Evolutionary conservation across 1,284 basidiomycete genomes (phyloP), one percentile per base, ranked within the genome.

Genomic region (Pholiota adiposa): DNA sequence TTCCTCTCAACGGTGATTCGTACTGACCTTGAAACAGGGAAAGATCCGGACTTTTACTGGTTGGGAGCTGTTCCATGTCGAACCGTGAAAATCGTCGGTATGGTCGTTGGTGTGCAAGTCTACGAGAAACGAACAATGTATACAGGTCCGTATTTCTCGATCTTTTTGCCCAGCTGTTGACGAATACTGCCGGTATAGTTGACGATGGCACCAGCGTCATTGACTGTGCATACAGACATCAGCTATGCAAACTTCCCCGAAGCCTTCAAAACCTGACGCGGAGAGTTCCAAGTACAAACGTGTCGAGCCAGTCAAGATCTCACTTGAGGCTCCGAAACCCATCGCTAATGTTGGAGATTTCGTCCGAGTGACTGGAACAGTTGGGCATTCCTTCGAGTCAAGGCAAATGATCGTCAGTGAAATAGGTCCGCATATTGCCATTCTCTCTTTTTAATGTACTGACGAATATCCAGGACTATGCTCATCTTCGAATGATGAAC

Each of bases 191-290:
- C 14, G 27, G 12, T 12, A 19, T 19, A 88, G 88, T 92, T 58
- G 90, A 92, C 67, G 90, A 92, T 67, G 88, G 89, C 5, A 88
- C 88, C 0, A 83, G 76, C 21, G 84, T 88, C 2, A 79, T 92
- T 29, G 88, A 92, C 48, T 92, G 89, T 63, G 67, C 78, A 2
- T 77, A 83, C 63, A 75, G 74, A 3, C 77, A 79, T 60, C 63
- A 68, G 18, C 64, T 60, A 6, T 67, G 67, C 40, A 65, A 67
- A n/a, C n/a, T n/a, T n/a, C n/a, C n/a, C n/a, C n/a, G 33, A 55
- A 61, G 2, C 48, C 51, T 18, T 25, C 64, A 8, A 51, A 54
- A 9, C 12, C 18, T 21, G 21, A 67, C 64, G 52, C 63, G 58
- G 33, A 41, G 51, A 38, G 43, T 31, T 34, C 54, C 36, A 61